phyloP scores from a whole-genome alignment of 257 asterid species.

The Solanum piurae region DNA sequence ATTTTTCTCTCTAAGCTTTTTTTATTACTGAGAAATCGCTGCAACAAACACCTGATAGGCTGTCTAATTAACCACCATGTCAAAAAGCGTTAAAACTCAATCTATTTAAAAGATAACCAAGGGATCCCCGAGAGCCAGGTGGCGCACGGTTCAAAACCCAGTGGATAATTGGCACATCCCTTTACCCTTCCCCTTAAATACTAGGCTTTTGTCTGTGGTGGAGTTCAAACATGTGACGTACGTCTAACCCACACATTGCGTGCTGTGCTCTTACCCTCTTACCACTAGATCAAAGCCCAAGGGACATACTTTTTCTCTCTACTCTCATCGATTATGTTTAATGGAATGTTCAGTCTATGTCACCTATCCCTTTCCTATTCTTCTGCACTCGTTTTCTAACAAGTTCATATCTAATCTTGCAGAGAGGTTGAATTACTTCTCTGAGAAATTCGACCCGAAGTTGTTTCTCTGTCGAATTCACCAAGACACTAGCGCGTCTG shows the following conservation, averaged over 20 bases:
- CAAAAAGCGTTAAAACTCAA: neutral
- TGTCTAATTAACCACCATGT: neutral
- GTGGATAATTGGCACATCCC: neutral
- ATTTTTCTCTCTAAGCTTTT: neutral
- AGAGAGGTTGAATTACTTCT: slow-evolving; percentile 81
- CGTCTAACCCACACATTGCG: neutral
- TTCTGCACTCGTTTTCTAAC: neutral
- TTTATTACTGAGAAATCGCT: neutral
- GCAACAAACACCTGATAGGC: neutral
- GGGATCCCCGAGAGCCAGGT: neutral
- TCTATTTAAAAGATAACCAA: neutral
- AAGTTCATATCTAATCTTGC: slow-evolving; percentile 20
- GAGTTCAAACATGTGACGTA: neutral
- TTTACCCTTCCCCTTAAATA: neutral
- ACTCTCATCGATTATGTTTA: neutral
- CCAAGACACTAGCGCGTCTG: slow-evolving; percentile 77
- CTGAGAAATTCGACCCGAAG: slow-evolving; percentile 82
- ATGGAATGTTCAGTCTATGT: neutral
- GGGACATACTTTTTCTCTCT: neutral
- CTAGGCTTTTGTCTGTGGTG: neutral
- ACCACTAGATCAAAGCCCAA: neutral
- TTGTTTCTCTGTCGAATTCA: slow-evolving; percentile 85
- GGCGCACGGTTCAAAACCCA: neutral
- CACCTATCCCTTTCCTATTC: neutral
- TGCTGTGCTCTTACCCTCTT: neutral